These are phyloP conservation scores for Brettanomyces nanus DNA, from an alignment of 805 yeast species.

Conservation along the genomic window DNA sequence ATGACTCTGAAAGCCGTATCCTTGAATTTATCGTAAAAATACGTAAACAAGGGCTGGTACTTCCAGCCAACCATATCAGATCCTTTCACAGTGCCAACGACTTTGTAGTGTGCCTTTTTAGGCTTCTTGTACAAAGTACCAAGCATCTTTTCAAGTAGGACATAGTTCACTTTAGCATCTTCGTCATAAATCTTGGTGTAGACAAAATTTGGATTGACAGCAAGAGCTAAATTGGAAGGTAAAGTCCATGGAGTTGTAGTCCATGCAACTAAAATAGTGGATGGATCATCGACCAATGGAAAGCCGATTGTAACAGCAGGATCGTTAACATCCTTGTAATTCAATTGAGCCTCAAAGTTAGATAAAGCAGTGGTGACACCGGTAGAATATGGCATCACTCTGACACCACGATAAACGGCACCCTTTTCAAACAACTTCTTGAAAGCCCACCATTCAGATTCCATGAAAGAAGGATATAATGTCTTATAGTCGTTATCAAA, in stretches of 20 bases:
- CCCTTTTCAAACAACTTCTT: slow-evolving; percentile 77
- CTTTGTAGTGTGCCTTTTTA: slow-evolving; percentile 73
- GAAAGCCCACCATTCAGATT: slow-evolving; percentile 99
- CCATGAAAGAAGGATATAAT: slow-evolving; percentile 93
- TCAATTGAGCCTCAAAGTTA: slow-evolving; percentile 97
- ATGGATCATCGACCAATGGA: slow-evolving; percentile 70
- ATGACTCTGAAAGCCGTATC: slow-evolving; percentile 79
- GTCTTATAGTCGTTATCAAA: slow-evolving; percentile 98
- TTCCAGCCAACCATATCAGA: slow-evolving; percentile 67
- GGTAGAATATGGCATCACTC: slow-evolving; percentile 99
- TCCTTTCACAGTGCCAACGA: slow-evolving; percentile 78
- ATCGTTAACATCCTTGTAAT: slow-evolving; percentile 93
- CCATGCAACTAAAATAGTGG: slow-evolving; percentile 90
- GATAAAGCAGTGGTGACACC: slow-evolving; percentile 95
- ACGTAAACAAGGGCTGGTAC: slow-evolving; percentile 79
- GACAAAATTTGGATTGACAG: slow-evolving; percentile 86
- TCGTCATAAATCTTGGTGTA: slow-evolving; percentile 91
- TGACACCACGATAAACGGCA: slow-evolving; percentile 86
- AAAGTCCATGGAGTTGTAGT: slow-evolving; percentile 99
- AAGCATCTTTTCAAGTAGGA: slow-evolving; percentile 75
- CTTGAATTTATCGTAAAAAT: slow-evolving; percentile 66
- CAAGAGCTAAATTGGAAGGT: slow-evolving; percentile 87
- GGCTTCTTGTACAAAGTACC: slow-evolving; percentile 91
- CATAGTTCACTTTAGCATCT: slow-evolving; percentile 71
- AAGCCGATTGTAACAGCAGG: slow-evolving; percentile 95